Conservation (phyloP, 2,329 filamentous ascomycete genomes). For the Amauroascus verrucosus region DNA sequence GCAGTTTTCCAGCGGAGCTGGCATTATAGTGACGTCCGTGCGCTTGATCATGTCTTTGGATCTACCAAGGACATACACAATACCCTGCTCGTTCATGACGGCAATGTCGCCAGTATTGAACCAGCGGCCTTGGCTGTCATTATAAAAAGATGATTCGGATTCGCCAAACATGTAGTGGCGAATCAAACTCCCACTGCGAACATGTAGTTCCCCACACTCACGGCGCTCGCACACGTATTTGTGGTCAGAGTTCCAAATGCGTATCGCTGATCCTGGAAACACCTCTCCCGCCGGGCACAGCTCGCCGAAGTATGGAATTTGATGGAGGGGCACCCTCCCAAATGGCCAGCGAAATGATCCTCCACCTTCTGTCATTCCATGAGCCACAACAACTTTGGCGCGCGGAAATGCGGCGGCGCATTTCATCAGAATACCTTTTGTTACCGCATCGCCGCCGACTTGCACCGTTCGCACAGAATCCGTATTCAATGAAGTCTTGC, state of each 20-base stretch:
- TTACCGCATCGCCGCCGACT: not conserved
- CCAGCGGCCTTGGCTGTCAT: slow-evolving; percentile 17
- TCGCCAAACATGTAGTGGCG: not conserved
- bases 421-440: slow-evolving; percentile 1
- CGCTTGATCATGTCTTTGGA: slow-evolving; percentile 21
- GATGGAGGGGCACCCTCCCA: not conserved
- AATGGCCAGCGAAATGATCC: slow-evolving; percentile 3
- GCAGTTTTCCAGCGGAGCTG: slow-evolving; percentile 20
- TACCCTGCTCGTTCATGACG: slow-evolving; percentile 15
- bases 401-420: not conserved
- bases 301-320: slow-evolving; percentile 3
- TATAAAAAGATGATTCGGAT: slow-evolving; percentile 2
- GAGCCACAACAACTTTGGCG: not conserved
- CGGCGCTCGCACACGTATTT: not conserved
- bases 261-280: not conserved
- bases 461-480: not conserved
- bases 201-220: not conserved
- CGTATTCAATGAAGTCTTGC: no score
- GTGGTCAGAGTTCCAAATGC: not conserved
- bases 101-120: slow-evolving; percentile 22
- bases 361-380: slow-evolving; percentile 1
- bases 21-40: slow-evolving; percentile 18
- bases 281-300: slow-evolving; percentile 1
- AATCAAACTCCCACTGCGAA: not conserved
- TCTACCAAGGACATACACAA: slow-evolving; percentile 20